Base-by-base conservation (phyloP, 2,329 filamentous ascomycete genomes). In the Alternaria sp. region DNA sequence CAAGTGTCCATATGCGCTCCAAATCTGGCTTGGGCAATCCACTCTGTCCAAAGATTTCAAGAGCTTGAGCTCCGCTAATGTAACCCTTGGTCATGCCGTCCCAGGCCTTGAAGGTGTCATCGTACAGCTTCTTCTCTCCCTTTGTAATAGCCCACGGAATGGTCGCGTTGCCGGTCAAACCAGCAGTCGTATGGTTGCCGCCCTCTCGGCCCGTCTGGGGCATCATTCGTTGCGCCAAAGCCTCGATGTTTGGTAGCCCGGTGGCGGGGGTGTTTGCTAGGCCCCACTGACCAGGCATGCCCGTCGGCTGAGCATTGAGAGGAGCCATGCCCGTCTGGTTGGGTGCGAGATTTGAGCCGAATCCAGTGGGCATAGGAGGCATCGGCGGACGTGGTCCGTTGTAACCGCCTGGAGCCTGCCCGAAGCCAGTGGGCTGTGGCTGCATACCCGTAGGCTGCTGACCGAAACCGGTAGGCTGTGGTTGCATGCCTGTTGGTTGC, bases 81-180 rank as follows among this genome's bases (percentile, higher is more conserved):
- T 90, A 97, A 0, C 96, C 96, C 80, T 96, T 97, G 67, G 90
- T 88, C 67, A 99, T 88, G 3, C 96, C 96, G 82, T 99, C 96
- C 96, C 96, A 99, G 6, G 94, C 94, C 68, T 90, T 92, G 85
- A 99, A 99, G 33, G 98, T 88, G 64, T 93, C 88, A 80, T 99
- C 96, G 71, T 99, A 99, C 67, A 96, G 91, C 65, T 92, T 95
- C 85, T 99, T 99, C 81, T 99, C 96, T 67, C 97, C 94, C 80
- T 99, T 99, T 5, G 96, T 99, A 64, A 99, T 96, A 15, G 96
- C 94, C 96, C 96, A 99, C 0, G 96, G 96, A 75, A 99, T 95
- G 8, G 93, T 95, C 1, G 96, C 96, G 81, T 97, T 98, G 56
- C 96, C 96, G 67, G 93, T 90, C 10, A 99, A 86, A 6, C 95